Percentiles rank a stretch among this genome's conserved stretches.
phyloP scores from a whole-genome alignment of 1,284 basidiomycete species.

The Agaricales sp. region DNA sequence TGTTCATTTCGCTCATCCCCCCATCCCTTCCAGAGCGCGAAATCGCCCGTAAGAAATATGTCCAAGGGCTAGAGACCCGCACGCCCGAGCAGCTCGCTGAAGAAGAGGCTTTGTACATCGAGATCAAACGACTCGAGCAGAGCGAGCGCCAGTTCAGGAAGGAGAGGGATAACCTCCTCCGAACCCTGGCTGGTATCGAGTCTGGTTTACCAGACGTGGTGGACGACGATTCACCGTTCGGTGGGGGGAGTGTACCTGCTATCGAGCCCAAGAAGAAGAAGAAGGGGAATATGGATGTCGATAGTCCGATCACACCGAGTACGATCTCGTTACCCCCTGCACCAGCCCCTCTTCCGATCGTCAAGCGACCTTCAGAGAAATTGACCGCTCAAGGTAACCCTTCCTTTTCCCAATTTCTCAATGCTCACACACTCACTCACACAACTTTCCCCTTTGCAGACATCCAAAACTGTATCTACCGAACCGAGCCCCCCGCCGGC shows the following conservation, averaged over 20 bases:
- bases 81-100: constrained; percentile 87
- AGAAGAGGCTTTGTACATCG: constrained; percentile 93
- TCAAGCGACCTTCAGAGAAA: neutral
- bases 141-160: constrained; percentile 82
- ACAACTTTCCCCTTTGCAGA: constrained; percentile 31
- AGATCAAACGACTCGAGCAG: constrained; percentile 91
- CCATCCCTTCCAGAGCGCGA: constrained; percentile 61
- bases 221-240: constrained; percentile 47
- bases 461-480: constrained; percentile 64
- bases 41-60: constrained; percentile 81
- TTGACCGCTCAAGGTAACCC: neutral
- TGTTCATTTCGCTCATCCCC: constrained; percentile 1
- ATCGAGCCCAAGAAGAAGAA: constrained; percentile 44
- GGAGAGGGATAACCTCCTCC: constrained; percentile 86
- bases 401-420: too few species aligned
- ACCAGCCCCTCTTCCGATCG: constrained; percentile 6
- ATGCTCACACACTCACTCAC: neutral
- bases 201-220: constrained; percentile 70
- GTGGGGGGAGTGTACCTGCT: constrained; percentile 22
- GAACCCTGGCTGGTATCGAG: constrained; percentile 76
- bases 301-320: neutral
- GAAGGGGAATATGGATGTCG: constrained; percentile 39
- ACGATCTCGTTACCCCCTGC: neutral
- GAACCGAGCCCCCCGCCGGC: constrained; percentile 48
- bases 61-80: constrained; percentile 77